Evolutionary conservation across 257 asterid species (phyloP).

Genomic region (Gynochthodes officinalis): DNA sequence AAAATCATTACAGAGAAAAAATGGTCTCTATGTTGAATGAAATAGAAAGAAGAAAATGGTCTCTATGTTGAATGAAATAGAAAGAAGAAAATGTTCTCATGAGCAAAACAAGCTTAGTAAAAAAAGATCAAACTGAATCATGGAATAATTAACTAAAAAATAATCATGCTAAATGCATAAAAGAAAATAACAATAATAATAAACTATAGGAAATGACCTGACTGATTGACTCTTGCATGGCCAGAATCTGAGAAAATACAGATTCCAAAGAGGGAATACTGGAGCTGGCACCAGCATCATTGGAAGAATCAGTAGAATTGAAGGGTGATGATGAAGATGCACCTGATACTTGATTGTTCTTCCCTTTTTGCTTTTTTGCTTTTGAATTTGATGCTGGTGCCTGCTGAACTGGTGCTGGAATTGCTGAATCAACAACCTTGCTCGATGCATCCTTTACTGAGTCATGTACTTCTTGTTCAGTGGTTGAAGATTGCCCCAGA

Average conservation of each 20-base stretch:
- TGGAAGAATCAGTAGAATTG: constrained; percentile 53
- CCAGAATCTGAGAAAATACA: constrained; percentile 45
- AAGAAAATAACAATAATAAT: neutral
- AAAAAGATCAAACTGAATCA: neutral
- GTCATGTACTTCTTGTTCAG: constrained; percentile 45
- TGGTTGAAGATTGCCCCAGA: constrained; percentile 36
- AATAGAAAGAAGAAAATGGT: neutral
- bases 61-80: too few relatives aligned
- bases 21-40: neutral
- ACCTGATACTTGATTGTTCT: constrained; percentile 56
- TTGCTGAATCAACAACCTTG: constrained; percentile 42
- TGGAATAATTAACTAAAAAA: neutral
- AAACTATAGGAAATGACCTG: constrained; percentile 50
- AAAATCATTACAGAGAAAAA: neutral
- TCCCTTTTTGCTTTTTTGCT: constrained; percentile 79
- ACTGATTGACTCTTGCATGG: constrained; percentile 78
- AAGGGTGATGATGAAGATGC: constrained; percentile 51
- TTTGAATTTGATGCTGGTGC: constrained; percentile 45
- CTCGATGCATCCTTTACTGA: constrained; percentile 45
- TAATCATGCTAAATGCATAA: neutral
- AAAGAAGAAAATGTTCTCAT: neutral
- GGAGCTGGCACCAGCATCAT: constrained; percentile 53
- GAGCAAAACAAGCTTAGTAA: neutral
- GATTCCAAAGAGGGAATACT: constrained; percentile 42
- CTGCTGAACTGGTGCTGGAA: constrained; percentile 39